Conservation (phyloP, 441 rosid species). For the Geranium incanum region DNA sequence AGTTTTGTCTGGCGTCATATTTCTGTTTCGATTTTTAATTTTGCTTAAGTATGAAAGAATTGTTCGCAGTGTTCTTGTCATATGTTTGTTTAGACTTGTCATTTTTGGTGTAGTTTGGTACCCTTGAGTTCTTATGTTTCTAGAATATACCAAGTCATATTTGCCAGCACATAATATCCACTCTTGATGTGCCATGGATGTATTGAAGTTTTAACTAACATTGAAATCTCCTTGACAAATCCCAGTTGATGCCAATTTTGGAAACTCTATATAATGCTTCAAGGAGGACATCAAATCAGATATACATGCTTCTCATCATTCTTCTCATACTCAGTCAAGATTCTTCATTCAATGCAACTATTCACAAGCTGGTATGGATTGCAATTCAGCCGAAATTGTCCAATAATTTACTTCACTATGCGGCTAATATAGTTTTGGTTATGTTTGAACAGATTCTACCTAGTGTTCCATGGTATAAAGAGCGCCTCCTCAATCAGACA, state of each 20-base stretch:
- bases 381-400: constrained; percentile 8
- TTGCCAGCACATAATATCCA: constrained; percentile 12
- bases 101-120: background rate
- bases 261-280: constrained; percentile 84
- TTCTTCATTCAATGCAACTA: constrained; percentile 85
- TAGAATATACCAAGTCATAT: constrained; percentile 8
- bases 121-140: background rate
- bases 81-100: background rate
- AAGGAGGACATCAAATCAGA: constrained; percentile 88
- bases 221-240: constrained; percentile 24
- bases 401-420: constrained; percentile 9
- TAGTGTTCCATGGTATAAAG: constrained; percentile 96
- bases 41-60: background rate
- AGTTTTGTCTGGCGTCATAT: background rate
- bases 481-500: constrained; percentile 87
- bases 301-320: constrained; percentile 90
- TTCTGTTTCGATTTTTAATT: background rate
- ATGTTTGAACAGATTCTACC: constrained; percentile 56
- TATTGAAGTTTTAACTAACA: constrained; percentile 12
- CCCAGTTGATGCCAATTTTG: constrained; percentile 85
- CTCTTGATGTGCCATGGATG: constrained; percentile 11
- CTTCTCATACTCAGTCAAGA: constrained; percentile 99
- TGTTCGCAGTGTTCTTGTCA: background rate
- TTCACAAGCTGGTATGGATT: constrained; percentile 77
- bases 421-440: constrained; percentile 16